phyloP scores from a whole-genome alignment of 306 rosid species.

The Vigna mungo region DNA sequence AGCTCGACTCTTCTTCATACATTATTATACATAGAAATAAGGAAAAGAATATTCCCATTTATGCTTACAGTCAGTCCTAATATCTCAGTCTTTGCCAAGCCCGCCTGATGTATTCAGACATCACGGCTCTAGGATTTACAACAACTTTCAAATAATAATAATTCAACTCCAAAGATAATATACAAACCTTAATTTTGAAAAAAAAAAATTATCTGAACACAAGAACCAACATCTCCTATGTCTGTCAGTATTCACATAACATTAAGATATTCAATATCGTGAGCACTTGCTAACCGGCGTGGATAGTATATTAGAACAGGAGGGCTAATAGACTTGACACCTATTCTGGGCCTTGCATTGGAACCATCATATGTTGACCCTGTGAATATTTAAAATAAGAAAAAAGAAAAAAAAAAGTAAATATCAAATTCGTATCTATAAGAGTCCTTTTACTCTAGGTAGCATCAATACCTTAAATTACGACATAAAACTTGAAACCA shows the following conservation, averaged over 20 bases:
- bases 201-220: conserved; percentile 33
- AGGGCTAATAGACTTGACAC: conserved; percentile 30
- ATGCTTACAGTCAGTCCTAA: conserved; percentile 49
- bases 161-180: conserved; percentile 49
- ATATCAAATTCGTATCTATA: conserved; percentile 4
- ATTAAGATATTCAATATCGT: conserved; percentile 43
- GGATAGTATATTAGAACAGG: conserved; percentile 40
- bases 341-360: conserved; percentile 89
- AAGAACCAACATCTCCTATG: conserved; percentile 49
- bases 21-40: conserved; percentile 32
- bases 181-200: conserved; percentile 49
- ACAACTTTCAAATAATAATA: conserved; percentile 43
- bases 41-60: conserved; percentile 31
- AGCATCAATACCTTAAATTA: conserved; percentile 41
- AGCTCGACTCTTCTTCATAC: conserved; percentile 27
- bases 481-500: conserved; percentile 19
- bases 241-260: conserved; percentile 49
- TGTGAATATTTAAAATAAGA: conserved; percentile 41
- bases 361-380: conserved; percentile 85
- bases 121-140: conserved; percentile 46
- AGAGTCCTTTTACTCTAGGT: not conserved
- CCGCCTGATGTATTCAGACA: conserved; percentile 32
- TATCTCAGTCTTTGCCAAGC: conserved; percentile 41
- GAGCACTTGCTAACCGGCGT: conserved; percentile 40
- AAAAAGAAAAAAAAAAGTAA: conserved; percentile 5